These are phyloP conservation scores for Trichoderma sp. DNA, from an alignment of 2,329 filamentous ascomycete genomes.

Conservation along the genomic window DNA sequence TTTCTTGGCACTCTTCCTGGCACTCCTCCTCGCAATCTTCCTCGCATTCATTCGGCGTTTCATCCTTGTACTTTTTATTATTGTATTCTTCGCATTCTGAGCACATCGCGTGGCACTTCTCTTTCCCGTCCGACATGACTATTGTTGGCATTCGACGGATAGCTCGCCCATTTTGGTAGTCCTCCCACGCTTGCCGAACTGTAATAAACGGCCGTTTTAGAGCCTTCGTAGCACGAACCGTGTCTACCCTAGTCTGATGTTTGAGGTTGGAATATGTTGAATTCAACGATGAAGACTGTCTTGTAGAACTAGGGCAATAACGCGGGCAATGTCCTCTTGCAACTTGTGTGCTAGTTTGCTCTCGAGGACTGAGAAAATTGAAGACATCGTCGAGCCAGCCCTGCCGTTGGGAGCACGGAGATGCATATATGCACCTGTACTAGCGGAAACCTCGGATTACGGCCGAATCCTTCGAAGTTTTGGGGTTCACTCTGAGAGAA, in stretches of 20 bases:
- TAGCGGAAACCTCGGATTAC: neutral
- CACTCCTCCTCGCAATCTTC: neutral
- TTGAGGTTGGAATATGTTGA: neutral
- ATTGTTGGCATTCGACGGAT: neutral
- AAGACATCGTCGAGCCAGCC: conserved; percentile 51
- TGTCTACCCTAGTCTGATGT: conserved; percentile 33
- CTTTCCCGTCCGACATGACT: neutral
- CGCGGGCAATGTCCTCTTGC: neutral
- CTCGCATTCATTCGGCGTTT: neutral
- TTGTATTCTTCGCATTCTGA: neutral
- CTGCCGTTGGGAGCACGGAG: conserved; percentile 44
- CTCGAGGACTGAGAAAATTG: conserved; percentile 51
- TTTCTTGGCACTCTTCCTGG: neutral
- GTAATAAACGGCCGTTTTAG: neutral
- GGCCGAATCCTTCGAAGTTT: neutral
- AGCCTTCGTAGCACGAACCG: neutral
- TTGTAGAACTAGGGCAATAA: neutral
- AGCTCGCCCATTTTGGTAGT: neutral
- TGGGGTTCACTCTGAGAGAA: neutral
- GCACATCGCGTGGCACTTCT: neutral
- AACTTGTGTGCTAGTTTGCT: conserved; percentile 46
- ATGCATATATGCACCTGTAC: neutral
- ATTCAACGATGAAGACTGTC: conserved; percentile 34
- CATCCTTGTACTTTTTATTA: neutral
- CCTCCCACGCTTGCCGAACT: neutral